Evolutionary conservation across 257 asterid species (phyloP).

Genomic region (Solanum ahanhuiri): DNA sequence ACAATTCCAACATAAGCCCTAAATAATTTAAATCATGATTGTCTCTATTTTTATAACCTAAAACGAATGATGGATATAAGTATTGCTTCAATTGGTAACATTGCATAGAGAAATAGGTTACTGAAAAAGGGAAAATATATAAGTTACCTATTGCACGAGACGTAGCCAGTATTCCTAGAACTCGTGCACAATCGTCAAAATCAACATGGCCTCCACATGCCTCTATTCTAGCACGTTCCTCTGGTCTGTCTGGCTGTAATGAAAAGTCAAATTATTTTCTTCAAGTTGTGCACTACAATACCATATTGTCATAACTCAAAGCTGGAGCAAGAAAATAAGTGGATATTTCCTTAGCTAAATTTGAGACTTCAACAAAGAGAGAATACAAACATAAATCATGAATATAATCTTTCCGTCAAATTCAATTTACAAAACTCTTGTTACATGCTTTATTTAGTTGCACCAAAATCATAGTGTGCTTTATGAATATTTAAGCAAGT

Average conservation of each 20-base stretch:
- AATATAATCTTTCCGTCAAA: not conserved
- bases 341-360: not conserved
- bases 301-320: not conserved
- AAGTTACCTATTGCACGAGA: constrained; percentile 15
- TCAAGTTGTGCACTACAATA: not conserved
- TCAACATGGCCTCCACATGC: constrained; percentile 8
- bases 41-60: not conserved
- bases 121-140: not conserved
- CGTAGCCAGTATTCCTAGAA: constrained; percentile 7
- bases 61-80: not conserved
- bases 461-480: not conserved
- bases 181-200: not conserved
- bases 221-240: constrained; percentile 10
- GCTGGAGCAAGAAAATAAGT: not conserved
- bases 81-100: not conserved
- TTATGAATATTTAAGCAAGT: not conserved
- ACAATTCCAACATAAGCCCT: not conserved
- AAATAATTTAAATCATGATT: not conserved
- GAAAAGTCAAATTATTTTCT: not conserved
- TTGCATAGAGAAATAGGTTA: not conserved
- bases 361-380: not conserved
- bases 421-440: no score
- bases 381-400: not conserved
- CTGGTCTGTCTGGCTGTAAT: constrained; percentile 8
- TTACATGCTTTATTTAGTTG: not conserved